Evolutionary conservation across 306 rosid species (phyloP), one percentile per base, ranked within the genome.

Genomic region (Citrullus colocynthis): DNA sequence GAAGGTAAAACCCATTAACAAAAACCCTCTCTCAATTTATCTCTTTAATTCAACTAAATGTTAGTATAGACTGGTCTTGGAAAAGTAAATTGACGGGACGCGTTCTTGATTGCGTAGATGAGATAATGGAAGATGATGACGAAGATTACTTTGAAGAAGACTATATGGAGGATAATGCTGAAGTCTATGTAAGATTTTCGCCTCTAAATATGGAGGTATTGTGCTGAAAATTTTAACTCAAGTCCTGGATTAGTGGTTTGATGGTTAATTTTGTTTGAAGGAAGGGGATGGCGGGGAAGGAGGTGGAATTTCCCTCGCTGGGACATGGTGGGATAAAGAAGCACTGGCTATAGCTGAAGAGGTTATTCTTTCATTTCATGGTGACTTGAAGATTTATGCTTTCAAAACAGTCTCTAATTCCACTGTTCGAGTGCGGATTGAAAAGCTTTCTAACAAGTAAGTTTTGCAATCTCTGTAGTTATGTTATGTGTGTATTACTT

Each of bases 221-320:
- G 24, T 66, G 48, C 11, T 65, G 78, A 44, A 65, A 15, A 36
- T 4, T 42, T 16, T 59, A 63, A 62, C 80, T 56, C 21, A 76
- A 34, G 7, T 58, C 12, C 18, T 58, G 32, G 9, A 21, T 21
- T 32, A 32, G 36, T 32, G 36, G 36, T 32, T 76, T 76, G 36
- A 11, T n/a, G 42, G 12, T 51, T 34, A 16, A 18, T 15, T 61
- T 5, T 66, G 66, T 82, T 56, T 81, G 82, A 83, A 94, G 98
- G 97, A 45, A 28, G 98, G 98, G 64, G 98, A 91, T 86, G 97
- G 98, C 20, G 95, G 82, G 4, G 91, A 83, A 60, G 98, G 98
- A 4, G 96, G 98, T 73, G 98, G 98, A 64, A 82, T 91, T 82
- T 89, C 95, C 17, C 93, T 91, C 61, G 96, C 96, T 1, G 95